These are phyloP conservation scores for Globisporangium carolinianum DNA, from an alignment of 352 stramenopile species.

Conservation along the genomic window DNA sequence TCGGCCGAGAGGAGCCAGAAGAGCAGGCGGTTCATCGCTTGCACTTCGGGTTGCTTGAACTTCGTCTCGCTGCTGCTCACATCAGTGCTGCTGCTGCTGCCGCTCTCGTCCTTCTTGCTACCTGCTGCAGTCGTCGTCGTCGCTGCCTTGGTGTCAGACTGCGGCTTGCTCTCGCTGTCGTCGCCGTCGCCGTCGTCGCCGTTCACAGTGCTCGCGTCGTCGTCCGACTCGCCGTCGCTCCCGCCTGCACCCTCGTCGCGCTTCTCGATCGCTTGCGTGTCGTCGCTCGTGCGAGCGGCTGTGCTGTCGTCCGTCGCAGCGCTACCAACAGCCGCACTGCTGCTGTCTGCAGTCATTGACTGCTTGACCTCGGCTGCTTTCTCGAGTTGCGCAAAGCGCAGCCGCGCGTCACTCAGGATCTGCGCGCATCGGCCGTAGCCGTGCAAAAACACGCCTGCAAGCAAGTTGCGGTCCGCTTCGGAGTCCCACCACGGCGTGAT, in stretches of 20 bases:
- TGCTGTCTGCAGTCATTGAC: background rate
- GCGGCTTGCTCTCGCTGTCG: conserved; percentile 21
- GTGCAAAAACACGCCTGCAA: conserved; percentile 81
- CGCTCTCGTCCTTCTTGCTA: conserved; percentile 5
- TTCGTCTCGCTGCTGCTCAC: conserved; percentile 19
- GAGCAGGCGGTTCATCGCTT: conserved; percentile 86
- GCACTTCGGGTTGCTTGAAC: conserved; percentile 85
- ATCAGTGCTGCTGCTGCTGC: conserved; percentile 3
- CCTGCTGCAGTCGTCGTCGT: conserved; percentile 6
- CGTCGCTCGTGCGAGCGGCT: background rate
- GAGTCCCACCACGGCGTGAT: conserved; percentile 86
- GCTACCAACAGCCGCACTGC: background rate
- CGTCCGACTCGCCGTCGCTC: conserved; percentile 46
- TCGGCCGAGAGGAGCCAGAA: conserved; percentile 83
- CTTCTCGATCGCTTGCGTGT: background rate
- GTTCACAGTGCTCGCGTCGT: conserved; percentile 32
- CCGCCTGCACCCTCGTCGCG: conserved; percentile 21
- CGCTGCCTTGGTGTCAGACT: conserved; percentile 1
- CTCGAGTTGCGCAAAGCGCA: conserved; percentile 68
- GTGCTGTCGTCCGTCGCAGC: background rate
- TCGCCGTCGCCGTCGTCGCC: conserved; percentile 21
- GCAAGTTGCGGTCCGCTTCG: conserved; percentile 66
- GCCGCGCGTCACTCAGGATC: conserved; percentile 64
- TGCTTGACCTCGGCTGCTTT: conserved; percentile 23
- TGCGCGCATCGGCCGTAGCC: conserved; percentile 81